A percentile compares a stretch with the other conserved stretches of the same genome.
Conservation (phyloP, 306 rosid genomes). For the Pachyrhizus erosus region DNA sequence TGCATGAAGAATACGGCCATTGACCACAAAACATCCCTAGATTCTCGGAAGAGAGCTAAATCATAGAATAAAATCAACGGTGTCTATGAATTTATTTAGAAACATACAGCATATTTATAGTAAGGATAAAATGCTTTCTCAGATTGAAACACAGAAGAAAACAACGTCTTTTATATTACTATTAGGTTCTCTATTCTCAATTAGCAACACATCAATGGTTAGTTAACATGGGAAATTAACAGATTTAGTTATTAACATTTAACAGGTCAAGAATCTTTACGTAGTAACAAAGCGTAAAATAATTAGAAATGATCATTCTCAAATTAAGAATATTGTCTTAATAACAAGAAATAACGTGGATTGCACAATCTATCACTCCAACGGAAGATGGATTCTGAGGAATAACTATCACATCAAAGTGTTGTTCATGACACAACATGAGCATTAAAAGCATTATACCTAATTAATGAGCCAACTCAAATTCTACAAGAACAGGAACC, state of each 20-base stretch:
- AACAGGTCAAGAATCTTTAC: neutral
- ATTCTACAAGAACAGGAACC: constrained; percentile 42
- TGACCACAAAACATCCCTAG: constrained; percentile 38
- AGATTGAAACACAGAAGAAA: neutral
- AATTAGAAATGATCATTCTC: neutral
- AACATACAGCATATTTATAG: neutral
- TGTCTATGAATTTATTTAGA: neutral
- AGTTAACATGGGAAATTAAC: neutral
- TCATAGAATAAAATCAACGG: neutral
- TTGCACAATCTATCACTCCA: constrained; percentile 53
- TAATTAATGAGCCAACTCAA: constrained; percentile 58
- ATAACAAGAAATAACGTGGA: constrained; percentile 19
- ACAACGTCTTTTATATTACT: neutral
- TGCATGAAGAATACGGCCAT: neutral
- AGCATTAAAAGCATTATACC: constrained; percentile 47
- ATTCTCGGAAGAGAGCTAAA: constrained; percentile 25
- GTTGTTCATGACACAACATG: constrained; percentile 53
- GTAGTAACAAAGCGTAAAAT: neutral
- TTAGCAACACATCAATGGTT: neutral
- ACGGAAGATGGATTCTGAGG: constrained; percentile 46
- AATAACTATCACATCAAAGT: constrained; percentile 59
- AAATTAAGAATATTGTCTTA: constrained; percentile 19
- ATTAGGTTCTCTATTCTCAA: neutral
- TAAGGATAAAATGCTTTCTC: neutral
- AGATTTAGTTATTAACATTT: neutral